Conservation (phyloP, 2,329 filamentous ascomycete species). For the Colletotrichum sp. region DNA sequence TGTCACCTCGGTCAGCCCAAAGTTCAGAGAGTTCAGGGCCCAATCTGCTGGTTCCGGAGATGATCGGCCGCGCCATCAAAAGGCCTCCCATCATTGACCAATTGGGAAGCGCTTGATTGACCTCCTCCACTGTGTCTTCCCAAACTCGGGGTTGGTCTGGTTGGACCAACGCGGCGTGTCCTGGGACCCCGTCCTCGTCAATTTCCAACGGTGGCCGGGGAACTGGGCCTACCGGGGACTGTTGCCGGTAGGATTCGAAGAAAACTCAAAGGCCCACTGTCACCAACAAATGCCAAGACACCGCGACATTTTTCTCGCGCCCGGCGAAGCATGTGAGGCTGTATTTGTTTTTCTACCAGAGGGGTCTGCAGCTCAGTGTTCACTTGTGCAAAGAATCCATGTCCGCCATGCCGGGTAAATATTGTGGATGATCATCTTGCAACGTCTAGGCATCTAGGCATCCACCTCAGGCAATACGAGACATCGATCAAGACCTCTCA, state of each 20-base stretch:
- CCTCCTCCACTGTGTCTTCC: background rate
- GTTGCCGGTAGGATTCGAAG: background rate
- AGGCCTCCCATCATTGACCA: background rate
- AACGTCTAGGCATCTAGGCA: background rate
- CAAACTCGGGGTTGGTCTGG: background rate
- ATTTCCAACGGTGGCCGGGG: background rate
- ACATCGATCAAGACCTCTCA: background rate
- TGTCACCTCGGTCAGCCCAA: background rate
- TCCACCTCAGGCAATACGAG: background rate
- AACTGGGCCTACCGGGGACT: background rate
- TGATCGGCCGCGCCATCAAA: background rate
- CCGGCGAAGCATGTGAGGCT: background rate
- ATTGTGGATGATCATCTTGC: background rate
- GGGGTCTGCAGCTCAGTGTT: background rate
- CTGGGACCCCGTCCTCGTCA: background rate
- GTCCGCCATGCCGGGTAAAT: background rate
- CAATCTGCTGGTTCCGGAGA: background rate
- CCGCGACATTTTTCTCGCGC: background rate
- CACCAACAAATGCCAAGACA: background rate
- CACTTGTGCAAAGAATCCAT: background rate
- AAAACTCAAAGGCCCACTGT: background rate
- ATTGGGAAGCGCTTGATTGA: background rate
- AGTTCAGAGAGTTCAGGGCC: background rate
- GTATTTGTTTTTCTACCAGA: background rate
- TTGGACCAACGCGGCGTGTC: background rate